Evolutionary conservation across 331 rosid species (phyloP), one percentile per base, ranked within the genome.

Genomic region (Quercus tomentella): DNA sequence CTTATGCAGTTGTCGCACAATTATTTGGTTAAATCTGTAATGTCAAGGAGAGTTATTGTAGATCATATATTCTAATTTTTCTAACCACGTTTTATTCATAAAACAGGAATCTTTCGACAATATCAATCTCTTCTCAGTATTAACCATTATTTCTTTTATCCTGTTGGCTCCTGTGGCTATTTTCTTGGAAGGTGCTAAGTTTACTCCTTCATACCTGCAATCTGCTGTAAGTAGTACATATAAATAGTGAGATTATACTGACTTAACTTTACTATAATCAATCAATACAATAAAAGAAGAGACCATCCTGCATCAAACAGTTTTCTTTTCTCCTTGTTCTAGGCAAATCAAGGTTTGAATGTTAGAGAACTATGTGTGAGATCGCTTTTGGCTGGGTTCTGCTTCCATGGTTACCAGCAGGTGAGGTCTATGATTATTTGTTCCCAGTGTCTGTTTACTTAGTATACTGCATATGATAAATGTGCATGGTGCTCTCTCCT

Each of bases 401-500:
- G 95, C 84, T 88, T 94, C 78, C 95, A 91, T 73, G 78, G 90
- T 77, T 94, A 89, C 72, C 98, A 92, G 79, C 97, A 91, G 97
- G 98, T 91, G 43, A 80, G 81, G 66, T 75, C 65, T 81, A 81
- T 57, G 75, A 56, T 56, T 4, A 8, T 61, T 81, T 60, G 22
- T 65, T 30, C 51, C n/a, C 26, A 28, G 18, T 58, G 67, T 66
- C 55, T 66, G 67, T 37, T 33, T 77, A 7, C n/a, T n/a, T 9
- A 20, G 4, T 35, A n/a, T 2, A 35, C 72, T 18, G 72, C 52
- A 35, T 9, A 67, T 15, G 25, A 67, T 10, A 67, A 67, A 18
- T 31, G 15, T 35, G 72, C 72, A 33, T 33, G 18, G 5, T 7
- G 21, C 3, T 31, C 23, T 14, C 45, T 37, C 3, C 45, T 7